Base-by-base conservation (phyloP, 768 basidiomycete genomes). In the Termitomyces bulborhizus region DNA sequence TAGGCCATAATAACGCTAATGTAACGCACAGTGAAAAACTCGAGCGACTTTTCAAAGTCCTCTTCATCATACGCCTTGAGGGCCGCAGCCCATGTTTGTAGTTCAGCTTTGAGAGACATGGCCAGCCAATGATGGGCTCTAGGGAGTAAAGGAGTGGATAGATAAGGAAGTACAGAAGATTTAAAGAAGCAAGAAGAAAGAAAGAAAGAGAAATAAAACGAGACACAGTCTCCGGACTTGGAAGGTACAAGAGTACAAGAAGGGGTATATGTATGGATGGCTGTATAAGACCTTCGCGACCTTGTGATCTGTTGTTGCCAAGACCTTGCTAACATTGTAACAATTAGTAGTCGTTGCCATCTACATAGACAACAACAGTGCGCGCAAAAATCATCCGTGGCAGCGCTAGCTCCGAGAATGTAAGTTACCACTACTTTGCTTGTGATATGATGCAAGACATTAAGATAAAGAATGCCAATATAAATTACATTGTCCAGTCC, bases 11-110 rank as follows among this genome's bases (percentile, higher is more conserved):
- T 45, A 55, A 2, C 37, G 18, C 15, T 42, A 16, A n/a, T 26
- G 24, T 46, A 29, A 73, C 85, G 55, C 60, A 88, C 86, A 12
- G 82, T 77, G 71, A 98, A 97, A 31, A 87, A 76, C 50, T 84
- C 77, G 45, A 98, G 75, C 32, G 90, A 75, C 57, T 78, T 79
- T 50, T 84, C 83, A 66, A 89, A 94, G 66, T 95, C 85, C 63
- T 89, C 79, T 6, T 82, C 83, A 60, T 96, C 93, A 71, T 95
- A 97, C 4, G 93, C 88, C 63, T 84, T 80, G 67, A 98, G 83
- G 55, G 95, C 95, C 39, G 88, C 77, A 13, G 85, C 83, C 93
- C 93, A 96, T 2, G 79, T 85, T 68, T 94, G 89, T 42, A 98
- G 82, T 77, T 86, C 84, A 57, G 78, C 83, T 72, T 84, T 86